Evolutionary conservation across 2,329 filamentous ascomycete species (phyloP), one percentile per base, ranked within the genome.

Genomic region (Microcyclospora pomicola): DNA sequence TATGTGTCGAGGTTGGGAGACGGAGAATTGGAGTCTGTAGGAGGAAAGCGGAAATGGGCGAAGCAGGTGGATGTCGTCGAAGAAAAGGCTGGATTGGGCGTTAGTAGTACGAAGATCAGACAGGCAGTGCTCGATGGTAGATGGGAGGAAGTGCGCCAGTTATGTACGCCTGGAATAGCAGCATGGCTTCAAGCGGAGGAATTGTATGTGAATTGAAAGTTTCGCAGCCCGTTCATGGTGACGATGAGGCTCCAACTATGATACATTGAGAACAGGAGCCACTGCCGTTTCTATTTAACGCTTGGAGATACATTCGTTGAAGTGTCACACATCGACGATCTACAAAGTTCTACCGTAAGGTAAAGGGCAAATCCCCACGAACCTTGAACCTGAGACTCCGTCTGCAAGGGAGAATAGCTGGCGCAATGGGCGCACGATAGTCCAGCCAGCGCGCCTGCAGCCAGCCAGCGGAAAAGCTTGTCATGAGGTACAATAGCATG

Each of bases 101-200:
- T 74, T 3, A 74, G 71, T 49, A 71, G 67, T 45, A 85, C 82
- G 6, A 68, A 64, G 49, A 78, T 80, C 33, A 66, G 81, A 36
- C 65, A 68, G 27, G 71, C 75, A 5, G 71, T 72, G 1, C 66
- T 63, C 41, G 50, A 48, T 5, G 54, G 58, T 9, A 66, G 71
- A 32, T 69, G 60, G 64, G 60, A 60, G 3, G 56, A 51, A 37
- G 57, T 85, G 36, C 53, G 52, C 13, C 51, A 52, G 38, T 51
- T 83, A 45, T 76, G 83, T 27, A 73, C 72, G 0, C 54, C 58
- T 2, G 65, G 66, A 2, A 72, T 86, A 0, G 61, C 60, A 34
- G 59, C 55, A 15, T 82, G 75, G 71, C 67, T 86, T 19, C 56
- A 68, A 42, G 58, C 61, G 9, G 63, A 74, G 49, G 56, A 52